phyloP scores from a whole-genome alignment of 2,329 filamentous ascomycete genomes.

The Ophiostoma australiae region DNA sequence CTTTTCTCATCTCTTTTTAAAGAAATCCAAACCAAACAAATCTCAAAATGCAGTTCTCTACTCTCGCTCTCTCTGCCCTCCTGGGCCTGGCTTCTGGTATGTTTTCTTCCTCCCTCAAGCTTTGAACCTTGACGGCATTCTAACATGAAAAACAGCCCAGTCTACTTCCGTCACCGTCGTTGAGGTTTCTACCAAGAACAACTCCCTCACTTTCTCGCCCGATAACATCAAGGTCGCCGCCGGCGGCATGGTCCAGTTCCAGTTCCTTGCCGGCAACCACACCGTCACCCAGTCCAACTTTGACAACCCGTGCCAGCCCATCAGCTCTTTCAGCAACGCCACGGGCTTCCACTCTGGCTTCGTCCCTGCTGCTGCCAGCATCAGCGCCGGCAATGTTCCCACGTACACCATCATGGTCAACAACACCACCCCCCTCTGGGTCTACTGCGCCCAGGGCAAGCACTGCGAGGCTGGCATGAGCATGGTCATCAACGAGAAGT shows the following conservation, averaged over 20 bases:
- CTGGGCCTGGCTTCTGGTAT: slow-evolving; percentile 45
- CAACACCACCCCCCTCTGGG: slow-evolving; percentile 56
- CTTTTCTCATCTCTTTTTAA: slow-evolving; percentile 24
- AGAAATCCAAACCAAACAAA: slow-evolving; percentile 28
- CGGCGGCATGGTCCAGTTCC: slow-evolving; percentile 63
- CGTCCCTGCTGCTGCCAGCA: slow-evolving; percentile 55
- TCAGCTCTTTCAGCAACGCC: slow-evolving; percentile 45
- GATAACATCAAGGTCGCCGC: slow-evolving; percentile 58
- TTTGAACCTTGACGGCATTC: not conserved
- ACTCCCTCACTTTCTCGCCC: slow-evolving; percentile 59
- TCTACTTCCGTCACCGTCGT: slow-evolving; percentile 54
- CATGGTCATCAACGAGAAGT: slow-evolving; percentile 64
- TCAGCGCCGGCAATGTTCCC: slow-evolving; percentile 49
- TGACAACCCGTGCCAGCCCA: slow-evolving; percentile 30
- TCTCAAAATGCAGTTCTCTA: slow-evolving; percentile 51
- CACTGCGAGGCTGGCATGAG: slow-evolving; percentile 50
- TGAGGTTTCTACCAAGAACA: slow-evolving; percentile 43
- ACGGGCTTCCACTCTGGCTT: slow-evolving; percentile 64
- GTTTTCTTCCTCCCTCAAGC: not conserved
- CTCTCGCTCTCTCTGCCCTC: slow-evolving; percentile 45
- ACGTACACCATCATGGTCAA: slow-evolving; percentile 69
- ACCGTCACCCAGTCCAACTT: slow-evolving; percentile 75
- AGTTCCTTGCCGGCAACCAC: slow-evolving; percentile 66
- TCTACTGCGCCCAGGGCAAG: slow-evolving; percentile 42
- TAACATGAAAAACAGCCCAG: slow-evolving; percentile 28